These are phyloP conservation scores for Zygosaccharomyces sapae DNA, from an alignment of 1,139 yeast species.

Conservation along the genomic window DNA sequence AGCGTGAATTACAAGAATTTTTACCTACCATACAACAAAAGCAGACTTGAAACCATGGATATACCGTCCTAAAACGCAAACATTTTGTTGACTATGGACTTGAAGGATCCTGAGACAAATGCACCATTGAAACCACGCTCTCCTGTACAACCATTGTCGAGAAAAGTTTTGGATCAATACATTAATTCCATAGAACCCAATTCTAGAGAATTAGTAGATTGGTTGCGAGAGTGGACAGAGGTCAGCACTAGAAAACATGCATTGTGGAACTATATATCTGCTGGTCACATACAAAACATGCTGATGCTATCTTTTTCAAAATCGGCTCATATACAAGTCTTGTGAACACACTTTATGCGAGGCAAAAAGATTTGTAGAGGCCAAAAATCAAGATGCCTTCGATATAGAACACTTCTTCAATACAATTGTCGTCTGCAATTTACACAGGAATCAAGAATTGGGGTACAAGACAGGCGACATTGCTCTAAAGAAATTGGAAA, in stretches of 20 bases:
- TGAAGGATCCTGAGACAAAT: conserved; percentile 43
- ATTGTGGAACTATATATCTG: conserved; percentile 30
- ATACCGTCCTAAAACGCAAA: conserved; percentile 47
- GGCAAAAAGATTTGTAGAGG: conserved; percentile 18
- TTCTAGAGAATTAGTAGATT: conserved; percentile 36
- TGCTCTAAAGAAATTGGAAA: conserved; percentile 22
- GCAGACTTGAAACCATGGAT: conserved; percentile 39
- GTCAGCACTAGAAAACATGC: conserved; percentile 26
- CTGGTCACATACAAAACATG: conserved; percentile 35
- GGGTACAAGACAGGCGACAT: conserved; percentile 17
- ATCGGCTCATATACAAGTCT: conserved; percentile 25
- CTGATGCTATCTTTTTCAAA: conserved; percentile 32
- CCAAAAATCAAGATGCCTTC: conserved; percentile 21
- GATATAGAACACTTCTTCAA: conserved; percentile 32
- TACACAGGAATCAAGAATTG: conserved; percentile 25
- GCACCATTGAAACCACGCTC: conserved; percentile 40
- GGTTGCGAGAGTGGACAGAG: conserved; percentile 33
- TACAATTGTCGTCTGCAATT: conserved; percentile 26
- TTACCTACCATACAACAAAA: conserved; percentile 24
- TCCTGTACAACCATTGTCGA: conserved; percentile 39
- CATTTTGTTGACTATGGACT: conserved; percentile 51
- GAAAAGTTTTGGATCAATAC: conserved; percentile 34
- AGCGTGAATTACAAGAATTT: conserved; percentile 23
- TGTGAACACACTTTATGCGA: conserved; percentile 22
- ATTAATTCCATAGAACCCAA: conserved; percentile 32